Percentiles rank a stretch among this genome's conserved stretches.
Evolutionary conservation across 2,329 filamentous ascomycete genomes (phyloP).

Genomic region (Colletotrichum paranaense): DNA sequence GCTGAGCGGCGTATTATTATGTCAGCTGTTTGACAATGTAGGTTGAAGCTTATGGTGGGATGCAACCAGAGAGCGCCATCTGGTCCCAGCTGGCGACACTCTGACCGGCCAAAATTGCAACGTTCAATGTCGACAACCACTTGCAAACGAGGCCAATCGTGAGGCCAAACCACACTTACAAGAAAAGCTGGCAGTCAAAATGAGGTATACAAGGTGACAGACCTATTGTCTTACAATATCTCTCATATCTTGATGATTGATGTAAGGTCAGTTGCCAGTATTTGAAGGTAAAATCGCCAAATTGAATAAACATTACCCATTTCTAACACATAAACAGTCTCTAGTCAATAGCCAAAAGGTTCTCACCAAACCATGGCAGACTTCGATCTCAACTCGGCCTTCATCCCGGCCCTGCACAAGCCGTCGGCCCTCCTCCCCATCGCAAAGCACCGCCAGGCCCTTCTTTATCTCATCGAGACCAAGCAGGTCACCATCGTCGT

Average conservation of each 20-base stretch:
- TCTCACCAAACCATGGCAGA: constrained; percentile 59
- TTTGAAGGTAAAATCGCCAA: neutral
- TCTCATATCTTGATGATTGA: neutral
- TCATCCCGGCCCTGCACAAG: constrained; percentile 88
- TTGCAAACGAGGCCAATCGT: neutral
- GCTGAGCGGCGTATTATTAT: no score
- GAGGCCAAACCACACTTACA: neutral
- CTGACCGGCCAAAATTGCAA: neutral
- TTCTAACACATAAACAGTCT: neutral
- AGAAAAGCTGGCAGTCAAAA: neutral
- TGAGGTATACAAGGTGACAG: neutral
- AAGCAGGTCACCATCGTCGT: constrained; percentile 88
- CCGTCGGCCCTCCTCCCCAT: constrained; percentile 88
- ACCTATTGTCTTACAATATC: neutral
- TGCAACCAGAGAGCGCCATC: fast-evolving
- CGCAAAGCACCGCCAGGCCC: constrained; percentile 79
- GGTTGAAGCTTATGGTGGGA: neutral
- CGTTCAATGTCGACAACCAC: neutral
- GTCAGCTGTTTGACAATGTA: no score
- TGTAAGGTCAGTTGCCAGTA: neutral
- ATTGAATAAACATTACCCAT: neutral
- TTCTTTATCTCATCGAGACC: constrained; percentile 89
- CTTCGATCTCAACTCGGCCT: constrained; percentile 65
- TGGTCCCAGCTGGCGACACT: neutral
- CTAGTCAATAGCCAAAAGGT: neutral